Percentiles rank a stretch among this genome's conserved stretches.
These are phyloP conservation scores for Salix caprea DNA, from an alignment of 345 rosid species.

Conservation along the genomic window DNA sequence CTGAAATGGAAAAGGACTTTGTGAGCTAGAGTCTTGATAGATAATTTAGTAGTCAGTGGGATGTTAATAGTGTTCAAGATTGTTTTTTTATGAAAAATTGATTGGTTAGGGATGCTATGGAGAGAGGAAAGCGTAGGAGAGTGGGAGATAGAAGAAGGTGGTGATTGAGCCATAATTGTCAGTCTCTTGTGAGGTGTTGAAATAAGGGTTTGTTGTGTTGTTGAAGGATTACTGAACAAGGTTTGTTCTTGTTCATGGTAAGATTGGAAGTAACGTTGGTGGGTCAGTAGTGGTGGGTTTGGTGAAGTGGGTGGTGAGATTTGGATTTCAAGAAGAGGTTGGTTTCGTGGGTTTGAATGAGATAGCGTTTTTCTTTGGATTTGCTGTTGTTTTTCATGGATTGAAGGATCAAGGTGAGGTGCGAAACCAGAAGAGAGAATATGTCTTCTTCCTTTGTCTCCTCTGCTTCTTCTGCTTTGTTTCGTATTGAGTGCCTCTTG, in stretches of 20 bases:
- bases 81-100: not conserved
- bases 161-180: constrained; percentile 33
- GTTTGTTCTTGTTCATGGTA: constrained; percentile 24
- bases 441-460: not conserved
- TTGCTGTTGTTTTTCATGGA: not conserved
- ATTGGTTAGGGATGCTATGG: constrained; percentile 5
- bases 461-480: constrained; percentile 4
- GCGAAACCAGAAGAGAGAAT: constrained; percentile 6
- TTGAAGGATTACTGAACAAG: constrained; percentile 14
- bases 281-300: constrained; percentile 10
- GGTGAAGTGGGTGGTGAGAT: constrained; percentile 33
- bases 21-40: constrained; percentile 26
- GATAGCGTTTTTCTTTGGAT: not conserved
- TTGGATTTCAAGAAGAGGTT: constrained; percentile 36
- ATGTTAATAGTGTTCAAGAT: constrained; percentile 14
- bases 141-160: constrained; percentile 22
- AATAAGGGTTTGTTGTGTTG: constrained; percentile 16
- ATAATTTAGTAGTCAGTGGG: constrained; percentile 29
- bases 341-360: not conserved
- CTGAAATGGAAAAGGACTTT: constrained; percentile 39
- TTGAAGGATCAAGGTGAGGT: not conserved
- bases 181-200: constrained; percentile 52
- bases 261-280: constrained; percentile 6
- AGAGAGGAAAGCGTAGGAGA: constrained; percentile 35
- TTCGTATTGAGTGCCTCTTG: constrained; percentile 17